These are phyloP conservation scores for Fusarium austroafricanum DNA, from an alignment of 2,329 filamentous ascomycete species.

Conservation along the genomic window DNA sequence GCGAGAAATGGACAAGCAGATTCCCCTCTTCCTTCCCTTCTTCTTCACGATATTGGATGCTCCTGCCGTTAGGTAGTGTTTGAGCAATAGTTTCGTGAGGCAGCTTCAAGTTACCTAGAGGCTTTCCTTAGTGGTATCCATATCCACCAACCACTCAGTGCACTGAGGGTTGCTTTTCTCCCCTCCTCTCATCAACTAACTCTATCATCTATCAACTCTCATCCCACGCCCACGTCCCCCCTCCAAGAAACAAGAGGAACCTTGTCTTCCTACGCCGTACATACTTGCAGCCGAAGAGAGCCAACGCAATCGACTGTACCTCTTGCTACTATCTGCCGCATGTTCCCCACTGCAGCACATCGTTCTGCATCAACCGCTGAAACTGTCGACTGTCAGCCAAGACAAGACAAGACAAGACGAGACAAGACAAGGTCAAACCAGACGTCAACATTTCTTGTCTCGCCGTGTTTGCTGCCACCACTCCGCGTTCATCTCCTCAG, in stretches of 20 bases:
- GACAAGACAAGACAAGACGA: constrained; percentile 12
- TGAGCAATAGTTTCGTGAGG: constrained; percentile 6
- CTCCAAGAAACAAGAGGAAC: neutral
- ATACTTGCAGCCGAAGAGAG: constrained; percentile 7
- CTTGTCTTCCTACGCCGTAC: constrained; percentile 33
- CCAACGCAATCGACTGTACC: constrained; percentile 27
- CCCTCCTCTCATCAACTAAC: constrained; percentile 4
- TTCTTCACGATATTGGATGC: neutral
- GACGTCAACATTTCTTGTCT: constrained; percentile 6
- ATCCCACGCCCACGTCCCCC: constrained; percentile 2
- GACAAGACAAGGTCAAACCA: constrained; percentile 15
- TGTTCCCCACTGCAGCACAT: constrained; percentile 40
- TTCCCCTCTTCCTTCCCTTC: constrained; percentile 7
- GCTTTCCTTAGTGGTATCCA: neutral
- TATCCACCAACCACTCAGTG: neutral
- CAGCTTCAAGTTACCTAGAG: neutral
- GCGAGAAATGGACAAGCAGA: neutral
- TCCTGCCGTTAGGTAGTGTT: neutral
- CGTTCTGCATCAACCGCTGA: constrained; percentile 29
- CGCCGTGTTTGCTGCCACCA: constrained; percentile 1
- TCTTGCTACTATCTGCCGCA: constrained; percentile 32
- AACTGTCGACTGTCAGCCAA: constrained; percentile 8
- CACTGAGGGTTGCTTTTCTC: neutral
- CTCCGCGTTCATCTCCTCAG: constrained; percentile 4
- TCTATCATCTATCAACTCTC: constrained; percentile 33